Percentiles rank a stretch among this genome's conserved stretches.
Conservation (phyloP, 371 early-diverging fungal genomes). For the Mortierella sp. region DNA sequence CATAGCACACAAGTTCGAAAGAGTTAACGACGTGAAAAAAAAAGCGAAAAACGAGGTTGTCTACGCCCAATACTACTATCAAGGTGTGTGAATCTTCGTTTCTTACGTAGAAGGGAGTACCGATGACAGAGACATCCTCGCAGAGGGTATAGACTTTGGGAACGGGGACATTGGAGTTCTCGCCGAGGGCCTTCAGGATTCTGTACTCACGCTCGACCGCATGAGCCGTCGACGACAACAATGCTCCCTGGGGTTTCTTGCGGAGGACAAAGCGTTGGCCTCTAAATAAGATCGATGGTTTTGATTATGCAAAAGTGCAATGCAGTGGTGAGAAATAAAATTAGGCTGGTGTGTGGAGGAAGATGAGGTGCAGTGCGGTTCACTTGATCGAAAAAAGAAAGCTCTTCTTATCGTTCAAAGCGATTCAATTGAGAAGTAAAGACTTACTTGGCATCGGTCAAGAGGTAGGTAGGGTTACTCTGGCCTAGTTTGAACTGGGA, state of each 20-base stretch:
- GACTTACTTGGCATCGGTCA: slow-evolving; percentile 78
- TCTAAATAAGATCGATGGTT: slow-evolving; percentile 16
- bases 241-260: slow-evolving; percentile 91
- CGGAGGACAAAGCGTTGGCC: slow-evolving; percentile 79
- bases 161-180: slow-evolving; percentile 85
- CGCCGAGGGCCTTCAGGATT: slow-evolving; percentile 81
- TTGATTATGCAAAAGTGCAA: background rate
- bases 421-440: background rate
- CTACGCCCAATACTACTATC: no score
- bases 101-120: slow-evolving; percentile 93
- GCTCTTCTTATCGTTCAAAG: background rate
- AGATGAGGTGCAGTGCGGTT: background rate
- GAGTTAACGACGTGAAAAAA: background rate
- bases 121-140: slow-evolving; percentile 82
- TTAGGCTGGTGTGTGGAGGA: background rate
- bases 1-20: no score
- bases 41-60: no score
- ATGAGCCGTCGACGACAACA: slow-evolving; percentile 84
- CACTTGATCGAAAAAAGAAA: background rate
- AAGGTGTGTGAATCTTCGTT: no score
- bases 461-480: slow-evolving; percentile 91
- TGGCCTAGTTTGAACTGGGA: slow-evolving; percentile 92
- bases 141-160: slow-evolving; percentile 89
- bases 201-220: slow-evolving; percentile 89
- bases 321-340: background rate